These are phyloP conservation scores for Ceratocystis cacaofunesta DNA, from an alignment of 2,329 filamentous ascomycete genomes.

Conservation along the genomic window DNA sequence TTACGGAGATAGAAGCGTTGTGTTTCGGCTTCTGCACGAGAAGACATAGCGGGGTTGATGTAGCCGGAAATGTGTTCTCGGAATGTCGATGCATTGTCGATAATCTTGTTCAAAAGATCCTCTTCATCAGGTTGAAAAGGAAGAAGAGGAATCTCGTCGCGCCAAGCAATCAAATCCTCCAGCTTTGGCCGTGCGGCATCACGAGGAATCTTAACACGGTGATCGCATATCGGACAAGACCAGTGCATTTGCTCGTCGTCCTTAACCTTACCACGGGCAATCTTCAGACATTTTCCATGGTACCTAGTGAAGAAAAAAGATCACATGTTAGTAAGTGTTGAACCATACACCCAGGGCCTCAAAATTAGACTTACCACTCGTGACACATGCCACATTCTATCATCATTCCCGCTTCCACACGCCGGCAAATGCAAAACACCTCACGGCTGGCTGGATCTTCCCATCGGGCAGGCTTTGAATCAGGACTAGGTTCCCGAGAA, in stretches of 20 bases:
- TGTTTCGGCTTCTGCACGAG: conserved; percentile 13
- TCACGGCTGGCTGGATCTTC: conserved; percentile 52
- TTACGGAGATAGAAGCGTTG: conserved; percentile 93
- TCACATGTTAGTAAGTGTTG: neutral
- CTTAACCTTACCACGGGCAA: conserved; percentile 92
- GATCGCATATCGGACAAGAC: conserved; percentile 95
- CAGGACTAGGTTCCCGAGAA: conserved; percentile 59
- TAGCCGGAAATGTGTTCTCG: conserved; percentile 66
- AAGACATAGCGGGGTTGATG: conserved; percentile 72
- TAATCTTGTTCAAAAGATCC: conserved; percentile 68
- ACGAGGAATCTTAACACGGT: conserved; percentile 88
- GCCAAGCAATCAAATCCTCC: conserved; percentile 72
- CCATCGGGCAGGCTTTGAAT: conserved; percentile 38
- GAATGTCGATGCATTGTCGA: conserved; percentile 72
- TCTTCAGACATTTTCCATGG: conserved; percentile 95
- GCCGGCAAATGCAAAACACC: conserved; percentile 93
- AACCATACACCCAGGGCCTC: neutral
- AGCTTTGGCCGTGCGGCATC: conserved; percentile 91
- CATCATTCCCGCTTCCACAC: conserved; percentile 94
- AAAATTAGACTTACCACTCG: conserved; percentile 57
- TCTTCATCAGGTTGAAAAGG: conserved; percentile 97
- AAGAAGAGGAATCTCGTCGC: conserved; percentile 62
- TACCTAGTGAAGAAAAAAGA: conserved; percentile 46
- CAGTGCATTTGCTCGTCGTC: conserved; percentile 77
- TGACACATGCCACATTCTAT: conserved; percentile 97